Conservation (phyloP, 305 asterid genomes). For the Nicotiana rustica region DNA sequence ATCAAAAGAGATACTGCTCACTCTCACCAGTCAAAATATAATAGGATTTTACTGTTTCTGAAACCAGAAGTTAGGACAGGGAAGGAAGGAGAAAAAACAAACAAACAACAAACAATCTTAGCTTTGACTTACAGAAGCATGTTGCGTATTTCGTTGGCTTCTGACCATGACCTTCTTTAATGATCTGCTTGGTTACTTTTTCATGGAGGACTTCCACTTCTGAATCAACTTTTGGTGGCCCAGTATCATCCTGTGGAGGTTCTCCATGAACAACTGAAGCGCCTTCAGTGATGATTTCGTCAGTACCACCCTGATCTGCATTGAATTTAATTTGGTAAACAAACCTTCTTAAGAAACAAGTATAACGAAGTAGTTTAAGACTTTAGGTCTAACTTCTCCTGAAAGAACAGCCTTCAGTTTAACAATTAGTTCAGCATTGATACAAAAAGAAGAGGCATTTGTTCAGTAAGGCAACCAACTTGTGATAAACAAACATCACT, state of each 20-base stretch:
- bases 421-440: conserved; percentile 25
- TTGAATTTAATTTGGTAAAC: conserved; percentile 29
- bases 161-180: conserved; percentile 92
- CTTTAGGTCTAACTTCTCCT: not conserved
- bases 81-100: not conserved
- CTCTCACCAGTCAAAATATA: not conserved
- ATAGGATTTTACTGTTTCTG: not conserved
- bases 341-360: conserved; percentile 36
- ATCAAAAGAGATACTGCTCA: not conserved
- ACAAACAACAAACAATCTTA: conserved; percentile 15
- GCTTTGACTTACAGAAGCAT: conserved; percentile 78
- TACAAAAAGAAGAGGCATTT: conserved; percentile 1
- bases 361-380: not conserved
- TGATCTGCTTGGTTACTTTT: conserved; percentile 84
- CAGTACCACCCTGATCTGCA: conserved; percentile 67
- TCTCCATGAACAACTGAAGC: conserved; percentile 78
- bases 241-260: conserved; percentile 68
- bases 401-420: conserved; percentile 12
- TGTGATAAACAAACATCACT: not conserved
- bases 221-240: conserved; percentile 82
- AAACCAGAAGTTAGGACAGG: not conserved
- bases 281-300: conserved; percentile 72
- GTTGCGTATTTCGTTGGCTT: conserved; percentile 96
- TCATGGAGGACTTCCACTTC: conserved; percentile 79
- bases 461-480: not conserved